Base-by-base conservation (phyloP, 108 stramenopile species). In the Mediolabrus comicus region DNA sequence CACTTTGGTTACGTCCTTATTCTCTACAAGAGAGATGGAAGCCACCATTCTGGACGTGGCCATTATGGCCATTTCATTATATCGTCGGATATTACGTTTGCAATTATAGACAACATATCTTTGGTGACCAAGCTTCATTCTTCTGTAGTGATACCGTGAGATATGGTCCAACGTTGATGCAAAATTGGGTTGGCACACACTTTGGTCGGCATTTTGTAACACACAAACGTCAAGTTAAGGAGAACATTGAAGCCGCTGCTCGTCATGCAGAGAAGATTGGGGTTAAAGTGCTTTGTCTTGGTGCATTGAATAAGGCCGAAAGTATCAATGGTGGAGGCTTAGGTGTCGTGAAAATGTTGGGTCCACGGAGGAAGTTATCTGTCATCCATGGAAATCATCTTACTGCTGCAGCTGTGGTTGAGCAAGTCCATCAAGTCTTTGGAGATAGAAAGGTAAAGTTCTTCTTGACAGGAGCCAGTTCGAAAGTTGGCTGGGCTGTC, bases 331-430 rank as follows among this genome's bases (percentile, higher is more conserved):
- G 74, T n/a, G 84, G 84, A 53, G 84, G 84, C 6, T 32, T 62
- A 12, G 80, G 75, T 24, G 69, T 85, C 46, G 79, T 71, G 31
- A 70, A 72, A 49, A 65, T 62, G 19, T 70, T 83, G 22, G 83
- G 79, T n/a, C 78, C 64, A 11, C 58, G 80, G 26, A 46, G 78
- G 9, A 65, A 17, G 24, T 28, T 83, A 4, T 83, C 83, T 19
- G 53, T 85, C n/a, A 83, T 85, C 31, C 84, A 85, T 67, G 84
- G 84, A 6, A 85, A 85, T 41, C 82, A 82, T 69, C 75, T 85
- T 4, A 85, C 84, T 8, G 78, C 84, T 1, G 84, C 84, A 27
- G 82, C 78, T 5, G 74, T 85, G 3, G 75, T 80, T 61, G 81
- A 80, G 36, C 71, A 78, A 30, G 66, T 82, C 3, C n/a, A 56